These are phyloP conservation scores for Macrolepiota albuminosa DNA, from an alignment of 768 basidiomycete genomes.

Conservation along the genomic window DNA sequence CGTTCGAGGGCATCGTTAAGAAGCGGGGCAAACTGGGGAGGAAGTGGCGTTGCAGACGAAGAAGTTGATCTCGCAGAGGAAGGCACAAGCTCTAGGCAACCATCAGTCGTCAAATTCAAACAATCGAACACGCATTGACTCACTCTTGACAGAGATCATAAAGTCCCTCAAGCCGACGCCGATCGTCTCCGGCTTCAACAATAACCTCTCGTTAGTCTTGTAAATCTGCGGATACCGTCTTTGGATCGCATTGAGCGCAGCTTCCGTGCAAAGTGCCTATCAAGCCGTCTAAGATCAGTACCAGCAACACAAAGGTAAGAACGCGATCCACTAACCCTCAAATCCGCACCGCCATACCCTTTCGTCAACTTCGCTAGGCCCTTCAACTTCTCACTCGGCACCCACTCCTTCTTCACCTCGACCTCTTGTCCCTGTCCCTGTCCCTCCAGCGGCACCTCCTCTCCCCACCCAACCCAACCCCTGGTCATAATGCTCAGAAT, in stretches of 20 bases:
- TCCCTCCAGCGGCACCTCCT: conserved; percentile 18
- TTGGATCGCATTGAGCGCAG: conserved; percentile 94
- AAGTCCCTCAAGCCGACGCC: conserved; percentile 85
- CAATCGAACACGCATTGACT: neutral
- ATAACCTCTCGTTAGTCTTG: conserved; percentile 78
- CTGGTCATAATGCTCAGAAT: conserved; percentile 89
- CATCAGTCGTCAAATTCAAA: neutral
- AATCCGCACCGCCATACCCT: conserved; percentile 96
- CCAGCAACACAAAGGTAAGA: neutral
- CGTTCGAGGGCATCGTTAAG: conserved; percentile 63
- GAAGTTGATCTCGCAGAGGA: conserved; percentile 91
- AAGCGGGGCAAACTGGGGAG: conserved; percentile 77
- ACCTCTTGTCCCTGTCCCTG: conserved; percentile 24
- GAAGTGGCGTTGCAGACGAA: conserved; percentile 80
- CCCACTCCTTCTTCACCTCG: conserved; percentile 20
- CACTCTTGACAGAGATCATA: conserved; percentile 96
- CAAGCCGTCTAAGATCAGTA: neutral
- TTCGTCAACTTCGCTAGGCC: conserved; percentile 89
- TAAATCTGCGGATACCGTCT: conserved; percentile 97
- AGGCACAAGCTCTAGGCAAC: conserved; percentile 75
- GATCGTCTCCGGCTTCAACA: conserved; percentile 84
- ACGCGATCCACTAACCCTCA: conserved; percentile 43
- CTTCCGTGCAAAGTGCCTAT: conserved; percentile 93
- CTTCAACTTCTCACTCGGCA: conserved; percentile 22
- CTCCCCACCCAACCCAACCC: conserved; percentile 84